Evolutionary conservation across 1,284 basidiomycete species (phyloP), one percentile per base, ranked within the genome.

Genomic region (Agroathelia rolfsii): DNA sequence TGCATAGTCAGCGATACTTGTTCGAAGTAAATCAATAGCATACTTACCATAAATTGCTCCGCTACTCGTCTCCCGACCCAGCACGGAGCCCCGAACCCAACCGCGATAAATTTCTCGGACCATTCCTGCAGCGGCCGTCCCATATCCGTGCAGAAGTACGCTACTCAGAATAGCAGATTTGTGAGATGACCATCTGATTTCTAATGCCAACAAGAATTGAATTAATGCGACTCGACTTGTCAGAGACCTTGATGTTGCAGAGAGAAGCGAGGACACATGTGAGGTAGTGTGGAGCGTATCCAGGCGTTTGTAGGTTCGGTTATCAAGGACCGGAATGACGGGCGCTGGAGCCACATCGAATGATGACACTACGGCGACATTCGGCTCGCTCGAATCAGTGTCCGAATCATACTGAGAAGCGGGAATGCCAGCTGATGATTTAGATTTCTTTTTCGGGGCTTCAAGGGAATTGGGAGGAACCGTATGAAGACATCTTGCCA

Each of bases 61-160:
- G 30, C 54, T 49, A 50, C 62, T 58, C 24, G 60, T 59, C 40
- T 75, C 73, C 39, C 66, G 56, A 5, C 73, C 73, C 24, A 74
- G 52, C 24, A 65, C 64, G 8, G 68, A 72, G 17, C 61, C 51
- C 24, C 86, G 62, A 1, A 92, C 76, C 35, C 73, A 73, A 1
- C 66, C 64, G 9, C 84, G 62, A 55, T 81, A 92, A 17, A 93
- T 58, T 47, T 85, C 75, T 23, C 83, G 69, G 3, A 88, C 62
- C 5, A 93, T 53, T 1, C 73, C 72, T n/a, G n/a, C n/a, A n/a
- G n/a, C n/a, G n/a, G n/a, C n/a, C n/a, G n/a, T n/a, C 0, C 72
- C 70, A 1, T 68, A 64, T 6, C 64, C 61, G 36, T 59, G 61
- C n/a, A 62, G 61, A 3, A 72, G 56, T 5, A 75, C 51, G 1